A percentile compares a stretch with the other conserved stretches of the same genome.
Evolutionary conservation across 2,329 filamentous ascomycete species (phyloP).

Genomic region (Pseudopithomyces chartarum): DNA sequence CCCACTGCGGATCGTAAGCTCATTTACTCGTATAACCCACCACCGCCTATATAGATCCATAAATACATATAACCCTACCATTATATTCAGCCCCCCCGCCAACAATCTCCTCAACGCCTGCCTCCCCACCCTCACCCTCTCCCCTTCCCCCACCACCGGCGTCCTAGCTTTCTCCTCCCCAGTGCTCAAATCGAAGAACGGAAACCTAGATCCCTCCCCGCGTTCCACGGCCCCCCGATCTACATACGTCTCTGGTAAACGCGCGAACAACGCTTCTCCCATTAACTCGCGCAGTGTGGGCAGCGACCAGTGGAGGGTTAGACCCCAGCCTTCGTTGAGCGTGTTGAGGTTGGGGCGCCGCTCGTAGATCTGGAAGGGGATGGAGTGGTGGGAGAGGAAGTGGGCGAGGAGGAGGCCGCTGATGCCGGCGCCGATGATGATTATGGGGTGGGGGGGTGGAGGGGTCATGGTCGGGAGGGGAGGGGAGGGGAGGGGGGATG

Average conservation of each 20-base stretch:
- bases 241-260: conserved; percentile 16
- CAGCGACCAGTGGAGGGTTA: conserved; percentile 18
- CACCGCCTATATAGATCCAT: too few relatives aligned
- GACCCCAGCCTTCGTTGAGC: neutral
- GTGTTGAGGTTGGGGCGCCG: neutral
- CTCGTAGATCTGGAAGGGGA: neutral
- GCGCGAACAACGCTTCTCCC: conserved; percentile 4
- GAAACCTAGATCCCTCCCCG: conserved; percentile 13
- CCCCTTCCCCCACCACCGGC: conserved; percentile 7
- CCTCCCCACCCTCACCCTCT: conserved; percentile 15
- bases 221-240: conserved; percentile 17
- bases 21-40: too few relatives aligned
- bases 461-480: too few relatives aligned
- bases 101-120: conserved; percentile 12
- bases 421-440: neutral
- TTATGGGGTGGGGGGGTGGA: too few relatives aligned
- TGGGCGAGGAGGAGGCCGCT: neutral
- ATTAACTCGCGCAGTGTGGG: conserved; percentile 14
- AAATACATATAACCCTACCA: too few relatives aligned
- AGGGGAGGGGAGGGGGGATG: too few relatives aligned
- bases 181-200: conserved; percentile 19
- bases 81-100: too few relatives aligned
- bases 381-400: neutral
- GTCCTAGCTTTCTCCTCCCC: conserved; percentile 8
- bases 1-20: too few relatives aligned